Percentiles rank a stretch among this genome's conserved stretches.
These are phyloP conservation scores for Clavispora carvajalis DNA, from an alignment of 805 yeast genomes.

Conservation along the genomic window DNA sequence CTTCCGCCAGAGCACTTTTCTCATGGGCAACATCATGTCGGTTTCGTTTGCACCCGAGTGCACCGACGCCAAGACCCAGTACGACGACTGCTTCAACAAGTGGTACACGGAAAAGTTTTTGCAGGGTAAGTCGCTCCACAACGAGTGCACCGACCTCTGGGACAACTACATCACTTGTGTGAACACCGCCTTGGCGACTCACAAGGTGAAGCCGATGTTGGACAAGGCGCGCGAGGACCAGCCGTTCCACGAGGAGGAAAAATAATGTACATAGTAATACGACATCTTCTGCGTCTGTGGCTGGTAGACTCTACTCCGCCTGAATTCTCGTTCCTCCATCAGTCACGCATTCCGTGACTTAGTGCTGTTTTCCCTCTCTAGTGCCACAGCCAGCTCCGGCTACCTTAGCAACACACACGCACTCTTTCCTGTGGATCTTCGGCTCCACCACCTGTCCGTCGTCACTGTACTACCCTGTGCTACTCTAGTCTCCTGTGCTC, in stretches of 20 bases:
- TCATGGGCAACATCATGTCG: conserved; percentile 47
- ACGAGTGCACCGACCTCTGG: conserved; percentile 92
- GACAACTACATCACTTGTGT: conserved; percentile 84
- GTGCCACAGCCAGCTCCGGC: no score
- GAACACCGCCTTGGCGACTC: conserved; percentile 59
- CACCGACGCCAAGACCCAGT: conserved; percentile 74
- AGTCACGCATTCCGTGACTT: no score
- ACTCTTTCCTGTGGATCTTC: no score
- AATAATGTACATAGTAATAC: conserved; percentile 1
- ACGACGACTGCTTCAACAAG: conserved; percentile 88
- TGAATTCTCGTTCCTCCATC: no score
- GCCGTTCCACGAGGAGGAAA: conserved; percentile 45
- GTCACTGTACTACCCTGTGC: no score
- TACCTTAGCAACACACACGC: no score
- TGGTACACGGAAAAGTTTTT: conserved; percentile 90
- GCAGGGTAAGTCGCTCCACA: conserved; percentile 49
- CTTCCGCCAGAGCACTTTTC: neutral
- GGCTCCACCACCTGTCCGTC: no score
- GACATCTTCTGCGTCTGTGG: neutral
- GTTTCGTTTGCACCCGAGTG: conserved; percentile 95
- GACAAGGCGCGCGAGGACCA: conserved; percentile 89
- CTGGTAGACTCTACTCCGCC: no score
- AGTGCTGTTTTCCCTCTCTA: no score
- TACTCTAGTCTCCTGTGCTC: no score
- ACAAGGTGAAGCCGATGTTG: conserved; percentile 75